A percentile compares a stretch with the other conserved stretches of the same genome.
These are phyloP conservation scores for Daldinia caldariorum DNA, from an alignment of 495 filamentous ascomycete genomes.

Conservation along the genomic window DNA sequence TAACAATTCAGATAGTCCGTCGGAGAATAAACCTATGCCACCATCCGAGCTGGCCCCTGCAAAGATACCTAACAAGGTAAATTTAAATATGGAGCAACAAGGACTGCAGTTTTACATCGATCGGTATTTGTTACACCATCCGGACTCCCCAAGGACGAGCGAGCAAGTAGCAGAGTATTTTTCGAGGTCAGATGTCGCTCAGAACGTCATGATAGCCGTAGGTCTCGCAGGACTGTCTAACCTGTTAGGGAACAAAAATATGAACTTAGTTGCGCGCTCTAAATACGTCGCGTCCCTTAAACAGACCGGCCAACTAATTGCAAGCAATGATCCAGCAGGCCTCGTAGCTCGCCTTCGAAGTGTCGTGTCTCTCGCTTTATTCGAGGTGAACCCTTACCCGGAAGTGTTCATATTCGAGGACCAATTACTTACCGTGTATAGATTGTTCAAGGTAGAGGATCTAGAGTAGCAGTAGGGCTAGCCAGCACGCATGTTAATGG, in stretches of 20 bases:
- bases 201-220: conserved; percentile 61
- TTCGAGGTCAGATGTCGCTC: conserved; percentile 45
- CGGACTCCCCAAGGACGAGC: conserved; percentile 54
- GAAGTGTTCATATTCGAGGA: not conserved
- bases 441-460: conserved; percentile 50
- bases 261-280: conserved; percentile 51
- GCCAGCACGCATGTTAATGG: conserved; percentile 59
- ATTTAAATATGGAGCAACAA: conserved; percentile 51
- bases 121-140: conserved; percentile 58
- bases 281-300: conserved; percentile 57
- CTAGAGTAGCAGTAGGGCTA: conserved; percentile 43
- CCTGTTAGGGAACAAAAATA: conserved; percentile 53
- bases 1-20: conserved; percentile 14
- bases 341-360: conserved; percentile 47
- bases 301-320: conserved; percentile 49
- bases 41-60: conserved; percentile 17
- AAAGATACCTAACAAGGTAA: conserved; percentile 44
- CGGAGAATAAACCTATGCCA: conserved; percentile 13
- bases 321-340: conserved; percentile 38
- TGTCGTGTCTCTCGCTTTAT: conserved; percentile 58
- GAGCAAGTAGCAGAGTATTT: conserved; percentile 45
- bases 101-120: conserved; percentile 60
- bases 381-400: conserved; percentile 50
- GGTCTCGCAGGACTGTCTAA: conserved; percentile 60
- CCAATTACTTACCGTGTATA: conserved; percentile 32